Evolutionary conservation across 202 grass and related monocot genomes (phyloP), one percentile per base, ranked within the genome.

Genomic region (Elaeis oleifera): DNA sequence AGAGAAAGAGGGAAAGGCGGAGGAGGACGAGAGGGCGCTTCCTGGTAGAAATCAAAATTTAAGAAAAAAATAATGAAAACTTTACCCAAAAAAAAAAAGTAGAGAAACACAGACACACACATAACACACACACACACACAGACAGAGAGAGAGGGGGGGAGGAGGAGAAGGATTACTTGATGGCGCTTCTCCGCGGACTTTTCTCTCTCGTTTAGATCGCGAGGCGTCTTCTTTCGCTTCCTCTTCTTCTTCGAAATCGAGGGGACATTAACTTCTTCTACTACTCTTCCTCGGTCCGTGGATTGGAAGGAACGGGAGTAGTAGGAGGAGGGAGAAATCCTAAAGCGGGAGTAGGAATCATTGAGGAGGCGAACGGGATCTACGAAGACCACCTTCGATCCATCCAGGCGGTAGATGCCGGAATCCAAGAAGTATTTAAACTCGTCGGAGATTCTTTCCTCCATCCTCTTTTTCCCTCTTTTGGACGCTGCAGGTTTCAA

Each of bases 301-400:
- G 78, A 65, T 16, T 49, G 20, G 67, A 91, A 97, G 60, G 68
- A 68, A 63, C 92, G 81, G 61, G 87, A 84, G 71, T 97, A 97
- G 84, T 97, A 91, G 59, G 71, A 56, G 17, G 84, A 85, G 49
- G 87, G 81, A 69, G 81, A 77, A 50, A 91, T 56, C 71, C 76
- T 56, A 76, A 85, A 89, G 23, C 81, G 81, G 23, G 80, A 74
- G 68, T 89, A 91, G 18, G 76, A 86, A 15, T 49, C 26, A 58
- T 79, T 79, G 60, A 91, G 79, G 28, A 96, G 58, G 50, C 77
- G 87, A 16, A 97, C 92, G 19, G 92, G 92, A 44, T 91, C 87
- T 50, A 96, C 4, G 79, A 91, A 96, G 65, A 71, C 7, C 13
- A 73, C 80, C 57, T 23, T 51, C 4, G 63, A 63, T 3, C 18